Evolutionary conservation across 768 basidiomycete genomes (phyloP).

Genomic region (Auriscalpium microsporum): DNA sequence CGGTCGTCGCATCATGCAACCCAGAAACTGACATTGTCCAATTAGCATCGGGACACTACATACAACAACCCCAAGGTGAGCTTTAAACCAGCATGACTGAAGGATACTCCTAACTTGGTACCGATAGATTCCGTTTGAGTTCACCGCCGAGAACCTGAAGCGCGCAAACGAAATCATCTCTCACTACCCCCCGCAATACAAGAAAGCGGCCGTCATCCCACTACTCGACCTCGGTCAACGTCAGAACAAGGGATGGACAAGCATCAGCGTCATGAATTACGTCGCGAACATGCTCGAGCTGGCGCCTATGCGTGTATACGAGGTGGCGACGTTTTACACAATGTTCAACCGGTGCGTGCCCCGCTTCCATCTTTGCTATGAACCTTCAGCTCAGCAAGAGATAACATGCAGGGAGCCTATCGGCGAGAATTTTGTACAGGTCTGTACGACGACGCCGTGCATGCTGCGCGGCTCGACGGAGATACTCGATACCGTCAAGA

Average conservation of each 20-base stretch:
- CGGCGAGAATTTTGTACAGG: constrained; percentile 89
- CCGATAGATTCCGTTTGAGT: constrained; percentile 81
- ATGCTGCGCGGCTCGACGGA: constrained; percentile 90
- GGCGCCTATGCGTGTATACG: constrained; percentile 98
- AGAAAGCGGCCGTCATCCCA: constrained; percentile 97
- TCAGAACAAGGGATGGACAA: constrained; percentile 98
- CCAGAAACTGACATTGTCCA: constrained; percentile 12
- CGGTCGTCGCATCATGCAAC: constrained; percentile 5
- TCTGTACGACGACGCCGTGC: constrained; percentile 98
- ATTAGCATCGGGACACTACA: constrained; percentile 86
- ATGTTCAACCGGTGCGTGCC: constrained; percentile 93
- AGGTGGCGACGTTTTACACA: constrained; percentile 98
- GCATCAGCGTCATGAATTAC: constrained; percentile 98
- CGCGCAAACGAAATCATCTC: constrained; percentile 84
- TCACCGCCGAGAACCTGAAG: constrained; percentile 73
- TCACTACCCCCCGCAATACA: constrained; percentile 94
- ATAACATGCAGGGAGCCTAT: constrained; percentile 68
- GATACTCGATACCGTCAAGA: constrained; percentile 77
- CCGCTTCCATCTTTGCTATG: neutral
- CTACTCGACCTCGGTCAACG: constrained; percentile 93
- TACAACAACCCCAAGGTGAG: constrained; percentile 88
- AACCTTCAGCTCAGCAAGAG: neutral
- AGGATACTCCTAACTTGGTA: neutral
- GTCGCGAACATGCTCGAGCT: constrained; percentile 89
- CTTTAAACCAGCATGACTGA: neutral